Base-by-base conservation (phyloP, 1,139 yeast genomes). In the Kurtzmaniella quercitrusa region DNA sequence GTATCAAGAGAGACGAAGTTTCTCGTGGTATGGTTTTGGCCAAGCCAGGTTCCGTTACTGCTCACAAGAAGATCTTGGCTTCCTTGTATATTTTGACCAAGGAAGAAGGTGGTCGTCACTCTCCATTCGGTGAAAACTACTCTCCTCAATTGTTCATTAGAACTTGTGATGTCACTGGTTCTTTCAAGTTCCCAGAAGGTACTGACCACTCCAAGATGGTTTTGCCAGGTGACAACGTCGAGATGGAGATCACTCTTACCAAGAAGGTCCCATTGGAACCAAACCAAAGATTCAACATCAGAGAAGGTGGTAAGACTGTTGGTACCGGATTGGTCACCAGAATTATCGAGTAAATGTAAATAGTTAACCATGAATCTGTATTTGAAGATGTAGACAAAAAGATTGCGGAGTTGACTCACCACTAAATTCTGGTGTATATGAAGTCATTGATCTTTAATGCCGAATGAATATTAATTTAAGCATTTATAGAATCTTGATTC, bases 61-160 rank as follows among this genome's bases (percentile, higher is more conserved):
- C 98, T 48, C 96, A 91, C 82, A 83, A 85, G 69, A 89, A 88
- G 76, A 82, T 93, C 76, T 80, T 93, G 66, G 94, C 96, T 50
- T 91, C 98, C 42, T 73, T 93, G 64, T 93, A 93, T 72, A 83
- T 91, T 53, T 79, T 94, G 66, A 79, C 95, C 63, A 85, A 88
- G 71, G 98, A 93, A 66, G 99, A 93, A 76, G 98, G 98, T 80
- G 99, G 99, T 61, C 93, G 99, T 76, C 96, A 88, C 76, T 86
- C 96, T 52, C 94, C 96, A 52, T 94, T 93, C 68, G 93, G 95
- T 63, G 88, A 85, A 71, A 86, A 91, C 82, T 93, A 89, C 82
- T 88, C 95, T 77, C 98, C 99, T 51, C 98, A 93, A 75, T 80
- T 93, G 78, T 93, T 86, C 72, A 80, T 91, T 63, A 88, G 98